These are phyloP conservation scores for Tetrahymena elliotti DNA, from an alignment of 73 alveolate genomes.

Conservation along the genomic window DNA sequence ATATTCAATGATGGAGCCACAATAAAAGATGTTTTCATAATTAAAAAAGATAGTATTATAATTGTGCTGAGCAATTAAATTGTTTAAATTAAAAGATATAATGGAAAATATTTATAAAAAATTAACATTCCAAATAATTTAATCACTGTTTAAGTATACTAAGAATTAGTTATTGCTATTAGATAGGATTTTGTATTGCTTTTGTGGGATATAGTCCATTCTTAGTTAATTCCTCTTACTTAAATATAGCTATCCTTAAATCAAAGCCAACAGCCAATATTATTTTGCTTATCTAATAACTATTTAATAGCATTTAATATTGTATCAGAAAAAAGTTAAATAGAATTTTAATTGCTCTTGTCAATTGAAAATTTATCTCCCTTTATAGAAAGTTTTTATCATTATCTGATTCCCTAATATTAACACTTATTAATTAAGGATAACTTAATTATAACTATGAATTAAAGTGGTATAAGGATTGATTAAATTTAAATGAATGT, in stretches of 20 bases:
- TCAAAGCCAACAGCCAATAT: background rate
- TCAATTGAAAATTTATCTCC: background rate
- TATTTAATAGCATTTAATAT: background rate
- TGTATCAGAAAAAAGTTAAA: background rate
- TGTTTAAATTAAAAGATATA: background rate
- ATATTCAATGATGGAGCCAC: background rate
- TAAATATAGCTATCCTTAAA: background rate
- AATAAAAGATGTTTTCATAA: background rate
- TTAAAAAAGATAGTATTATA: background rate
- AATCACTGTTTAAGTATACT: background rate
- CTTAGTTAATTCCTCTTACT: background rate
- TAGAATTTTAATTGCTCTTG: background rate
- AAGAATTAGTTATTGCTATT: background rate
- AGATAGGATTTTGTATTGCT: background rate
- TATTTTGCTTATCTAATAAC: background rate
- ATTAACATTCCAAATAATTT: background rate
- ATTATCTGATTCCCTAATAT: background rate
- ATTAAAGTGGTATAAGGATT: background rate
- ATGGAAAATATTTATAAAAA: background rate
- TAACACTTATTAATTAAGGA: background rate
- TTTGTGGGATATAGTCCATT: background rate
- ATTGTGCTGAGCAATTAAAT: background rate
- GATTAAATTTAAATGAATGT: background rate
- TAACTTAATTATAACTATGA: too few relatives aligned
- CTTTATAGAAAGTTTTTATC: too few relatives aligned